Percentiles rank a stretch among this genome's conserved stretches.
Evolutionary conservation across 83 land plant species (phyloP).

Genomic region (Isoetes engelmannii): DNA sequence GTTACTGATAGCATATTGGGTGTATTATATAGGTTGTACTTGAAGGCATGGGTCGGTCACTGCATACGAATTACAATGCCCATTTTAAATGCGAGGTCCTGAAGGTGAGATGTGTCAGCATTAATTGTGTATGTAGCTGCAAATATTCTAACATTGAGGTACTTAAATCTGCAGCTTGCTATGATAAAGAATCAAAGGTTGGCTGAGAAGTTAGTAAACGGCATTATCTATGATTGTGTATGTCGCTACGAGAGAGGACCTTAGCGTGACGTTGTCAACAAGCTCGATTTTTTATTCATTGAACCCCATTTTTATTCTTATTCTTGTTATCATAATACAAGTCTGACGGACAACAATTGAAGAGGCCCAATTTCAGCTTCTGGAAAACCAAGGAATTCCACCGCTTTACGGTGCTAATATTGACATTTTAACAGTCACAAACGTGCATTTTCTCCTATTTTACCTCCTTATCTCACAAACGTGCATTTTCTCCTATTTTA

Average conservation of each 20-base stretch:
- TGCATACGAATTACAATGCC: constrained; percentile 94
- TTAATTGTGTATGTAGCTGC: neutral
- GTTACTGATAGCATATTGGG: neutral
- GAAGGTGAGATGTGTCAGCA: constrained; percentile 38
- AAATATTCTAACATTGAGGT: neutral
- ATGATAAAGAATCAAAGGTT: constrained; percentile 97
- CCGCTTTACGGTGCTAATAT: too few relatives aligned
- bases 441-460: too few relatives aligned
- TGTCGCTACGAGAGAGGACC: constrained; percentile 68
- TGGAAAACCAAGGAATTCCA: too few relatives aligned
- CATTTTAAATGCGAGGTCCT: constrained; percentile 79
- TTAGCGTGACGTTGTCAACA: neutral
- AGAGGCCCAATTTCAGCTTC: too few relatives aligned
- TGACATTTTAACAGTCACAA: too few relatives aligned
- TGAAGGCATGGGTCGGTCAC: constrained; percentile 96
- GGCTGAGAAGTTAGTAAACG: constrained; percentile 75
- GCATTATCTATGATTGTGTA: constrained; percentile 87
- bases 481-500: too few relatives aligned
- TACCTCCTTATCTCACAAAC: too few relatives aligned
- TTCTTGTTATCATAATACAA: too few relatives aligned
- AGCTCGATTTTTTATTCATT: neutral
- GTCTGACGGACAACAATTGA: too few relatives aligned
- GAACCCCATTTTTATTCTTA: too few relatives aligned
- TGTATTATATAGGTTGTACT: constrained; percentile 58
- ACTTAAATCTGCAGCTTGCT: constrained; percentile 56